Base-by-base conservation (phyloP, 2,329 filamentous ascomycete species). In the Trichoderma atrobrunneum region DNA sequence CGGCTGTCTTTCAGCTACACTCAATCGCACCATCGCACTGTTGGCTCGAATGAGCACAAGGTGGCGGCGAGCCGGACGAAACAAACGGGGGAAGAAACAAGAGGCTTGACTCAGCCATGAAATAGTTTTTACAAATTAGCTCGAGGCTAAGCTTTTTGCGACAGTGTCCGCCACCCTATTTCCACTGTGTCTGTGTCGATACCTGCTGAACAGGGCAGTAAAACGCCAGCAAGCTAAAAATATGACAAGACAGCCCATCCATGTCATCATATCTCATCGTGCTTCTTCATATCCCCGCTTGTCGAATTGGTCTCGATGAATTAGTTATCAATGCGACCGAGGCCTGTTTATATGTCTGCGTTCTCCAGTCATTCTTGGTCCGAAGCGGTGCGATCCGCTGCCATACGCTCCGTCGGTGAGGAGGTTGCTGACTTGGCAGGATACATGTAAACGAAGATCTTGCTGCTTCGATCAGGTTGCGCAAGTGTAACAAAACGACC, bases 71-170 rank as follows among this genome's bases (percentile, higher is more conserved):
- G 18, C 56, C 28, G 28, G 28, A n/a, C 28, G 6, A 30, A 30
- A n/a, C 16, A 32, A 30, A 21, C 16, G 28, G 16, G 18, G 21
- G 57, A 60, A 34, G 57, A 60, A 32, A 60, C n/a, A 60, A 32
- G 16, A n/a, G 64, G 51, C 54, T 59, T 68, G 65, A 68, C 54
- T 68, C 65, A 43, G 65, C 28, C 54, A 60, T 57, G 34, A 48
- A 43, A 32, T 60, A 21, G 26, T 28, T 39, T 26, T 36, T 34
- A 34, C 28, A 32, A 60, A 30, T 72, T 72, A 72, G 36, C 70
- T 61, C 62, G 26, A 43, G 21, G 70, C 62, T 56, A 72, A 72
- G 70, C 70, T 72, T 72, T 72, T 56, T 24, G 18, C 14, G 21
- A 72, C 70, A 62, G 70, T 72, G 70, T 36, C 70, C 70, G 70